Evolutionary conservation across 2,329 filamentous ascomycete species (phyloP).

Genomic region (Botrytis squamosa): DNA sequence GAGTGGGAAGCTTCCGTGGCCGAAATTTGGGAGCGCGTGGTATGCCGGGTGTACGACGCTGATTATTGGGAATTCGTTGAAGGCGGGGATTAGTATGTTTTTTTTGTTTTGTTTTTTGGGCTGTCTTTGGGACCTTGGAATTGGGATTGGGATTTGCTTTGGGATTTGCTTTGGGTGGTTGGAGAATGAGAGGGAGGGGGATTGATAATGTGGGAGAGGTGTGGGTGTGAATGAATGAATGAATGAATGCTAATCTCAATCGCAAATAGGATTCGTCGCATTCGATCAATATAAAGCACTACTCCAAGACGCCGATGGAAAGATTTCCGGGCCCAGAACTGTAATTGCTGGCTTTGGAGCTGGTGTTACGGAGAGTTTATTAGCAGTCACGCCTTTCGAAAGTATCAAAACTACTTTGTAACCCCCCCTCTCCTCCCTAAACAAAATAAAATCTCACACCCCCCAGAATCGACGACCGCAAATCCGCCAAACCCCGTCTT

Average conservation of each 20-base stretch:
- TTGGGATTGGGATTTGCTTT: not conserved
- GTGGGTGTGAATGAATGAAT: not conserved
- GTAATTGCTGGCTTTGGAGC: constrained; percentile 93
- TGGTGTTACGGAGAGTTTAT: constrained; percentile 86
- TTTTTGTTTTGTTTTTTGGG: constrained; percentile 27
- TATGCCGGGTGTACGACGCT: constrained; percentile 97
- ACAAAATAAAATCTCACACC: not conserved
- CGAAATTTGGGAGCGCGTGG: constrained; percentile 90
- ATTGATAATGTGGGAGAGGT: not conserved
- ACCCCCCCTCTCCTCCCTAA: not conserved
- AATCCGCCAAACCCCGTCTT: constrained; percentile 80
- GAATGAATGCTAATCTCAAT: not conserved
- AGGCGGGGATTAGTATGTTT: constrained; percentile 84
- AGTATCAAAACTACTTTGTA: constrained; percentile 96
- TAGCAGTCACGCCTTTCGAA: constrained; percentile 95
- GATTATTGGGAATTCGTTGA: constrained; percentile 94
- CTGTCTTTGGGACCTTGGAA: not conserved
- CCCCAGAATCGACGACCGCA: constrained; percentile 85
- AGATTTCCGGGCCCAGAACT: constrained; percentile 84
- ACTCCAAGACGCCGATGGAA: constrained; percentile 79
- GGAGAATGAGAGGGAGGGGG: not conserved
- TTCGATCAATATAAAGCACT: constrained; percentile 92
- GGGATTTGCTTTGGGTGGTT: not conserved
- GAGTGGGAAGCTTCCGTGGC: constrained; percentile 88
- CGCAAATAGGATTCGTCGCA: constrained; percentile 74